phyloP scores from a whole-genome alignment of 2,329 filamentous ascomycete species.

The Aspergillus fructus region DNA sequence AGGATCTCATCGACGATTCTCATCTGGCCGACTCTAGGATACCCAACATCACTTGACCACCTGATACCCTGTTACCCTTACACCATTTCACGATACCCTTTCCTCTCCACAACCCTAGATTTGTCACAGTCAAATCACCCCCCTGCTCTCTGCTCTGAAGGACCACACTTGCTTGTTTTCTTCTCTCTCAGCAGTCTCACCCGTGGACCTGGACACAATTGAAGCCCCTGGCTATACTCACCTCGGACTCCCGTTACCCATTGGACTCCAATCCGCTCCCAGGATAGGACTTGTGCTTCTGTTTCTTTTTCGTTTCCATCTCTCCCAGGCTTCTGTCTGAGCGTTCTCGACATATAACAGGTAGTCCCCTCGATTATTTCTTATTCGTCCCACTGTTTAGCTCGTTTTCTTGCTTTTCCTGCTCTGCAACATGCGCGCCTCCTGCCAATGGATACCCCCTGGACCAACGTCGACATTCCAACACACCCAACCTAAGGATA shows the following conservation, averaged over 20 bases:
- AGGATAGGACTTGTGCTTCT: constrained; percentile 34
- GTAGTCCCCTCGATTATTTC: constrained; percentile 42
- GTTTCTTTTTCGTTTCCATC: constrained; percentile 27
- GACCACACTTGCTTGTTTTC: constrained; percentile 12
- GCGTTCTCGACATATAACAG: constrained; percentile 36
- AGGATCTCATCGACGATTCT: constrained; percentile 8
- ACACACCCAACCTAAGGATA: neutral
- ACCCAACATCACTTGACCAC: neutral
- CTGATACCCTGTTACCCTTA: constrained; percentile 6
- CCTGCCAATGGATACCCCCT: constrained; percentile 3
- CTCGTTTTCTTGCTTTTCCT: constrained; percentile 18
- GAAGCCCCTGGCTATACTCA: constrained; percentile 24
- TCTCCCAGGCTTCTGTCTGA: constrained; percentile 24
- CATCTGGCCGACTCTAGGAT: constrained; percentile 7
- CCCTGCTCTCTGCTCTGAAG: constrained; percentile 4
- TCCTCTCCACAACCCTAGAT: constrained; percentile 19
- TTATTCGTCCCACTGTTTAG: constrained; percentile 22
- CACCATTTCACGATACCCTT: constrained; percentile 14
- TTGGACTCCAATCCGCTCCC: constrained; percentile 31
- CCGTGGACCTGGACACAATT: constrained; percentile 21
- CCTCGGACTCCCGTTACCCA: constrained; percentile 21
- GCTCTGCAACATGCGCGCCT: constrained; percentile 11
- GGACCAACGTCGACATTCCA: neutral
- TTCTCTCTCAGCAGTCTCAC: constrained; percentile 14
- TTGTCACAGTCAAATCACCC: constrained; percentile 22